Percentiles rank a stretch among this genome's conserved stretches.
phyloP scores from a whole-genome alignment of 2,329 filamentous ascomycete species.

The Cladosporium colombiae region DNA sequence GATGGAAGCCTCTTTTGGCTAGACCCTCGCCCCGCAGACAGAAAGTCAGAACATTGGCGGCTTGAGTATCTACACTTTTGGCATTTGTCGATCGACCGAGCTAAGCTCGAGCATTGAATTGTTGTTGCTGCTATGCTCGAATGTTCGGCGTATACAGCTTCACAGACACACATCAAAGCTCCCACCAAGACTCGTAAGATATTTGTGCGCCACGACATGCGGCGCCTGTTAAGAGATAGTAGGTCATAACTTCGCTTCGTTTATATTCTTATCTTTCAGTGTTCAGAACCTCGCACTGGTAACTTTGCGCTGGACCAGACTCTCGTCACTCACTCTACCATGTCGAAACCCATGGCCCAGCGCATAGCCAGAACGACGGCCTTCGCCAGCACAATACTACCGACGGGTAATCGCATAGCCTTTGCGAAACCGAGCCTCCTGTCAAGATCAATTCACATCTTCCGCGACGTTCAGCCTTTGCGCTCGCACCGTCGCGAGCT shows the following conservation, averaged over 20 bases:
- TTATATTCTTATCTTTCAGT: neutral
- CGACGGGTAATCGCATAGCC: neutral
- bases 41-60: neutral
- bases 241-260: neutral
- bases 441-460: conserved; percentile 61
- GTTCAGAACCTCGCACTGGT: neutral
- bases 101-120: neutral
- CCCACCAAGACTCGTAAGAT: neutral
- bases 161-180: conserved; percentile 5
- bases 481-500: conserved; percentile 70
- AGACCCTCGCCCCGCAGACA: conserved; percentile 8
- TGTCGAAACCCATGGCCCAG: neutral
- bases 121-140: conserved; percentile 12
- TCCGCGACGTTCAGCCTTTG: conserved; percentile 72
- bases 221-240: neutral
- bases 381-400: neutral
- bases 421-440: neutral
- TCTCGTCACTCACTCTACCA: neutral
- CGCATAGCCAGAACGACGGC: neutral
- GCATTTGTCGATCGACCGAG: neutral
- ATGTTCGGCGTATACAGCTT: conserved; percentile 19
- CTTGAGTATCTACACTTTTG: neutral
- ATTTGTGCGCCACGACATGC: neutral
- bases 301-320: neutral
- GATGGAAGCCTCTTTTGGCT: conserved; percentile 6